Percentiles rank a stretch among this genome's conserved stretches.
Conservation (phyloP, 768 basidiomycete genomes). For the Russula dissimulans region DNA sequence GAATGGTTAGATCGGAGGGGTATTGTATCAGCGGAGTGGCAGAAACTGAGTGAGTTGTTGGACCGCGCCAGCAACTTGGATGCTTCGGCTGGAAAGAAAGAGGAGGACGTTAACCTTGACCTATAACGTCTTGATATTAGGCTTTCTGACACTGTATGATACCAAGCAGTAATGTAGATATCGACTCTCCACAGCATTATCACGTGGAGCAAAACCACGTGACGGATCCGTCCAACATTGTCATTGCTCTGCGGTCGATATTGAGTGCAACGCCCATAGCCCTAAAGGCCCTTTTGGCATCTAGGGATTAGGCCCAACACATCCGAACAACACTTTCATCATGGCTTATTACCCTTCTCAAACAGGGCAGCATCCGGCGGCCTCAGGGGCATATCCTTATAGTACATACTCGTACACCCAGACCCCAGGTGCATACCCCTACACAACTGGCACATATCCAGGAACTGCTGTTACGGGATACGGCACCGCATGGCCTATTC, state of each 20-base stretch:
- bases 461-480: slow-evolving; percentile 62
- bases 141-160: no score
- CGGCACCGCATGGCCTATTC: slow-evolving; percentile 53
- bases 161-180: no score
- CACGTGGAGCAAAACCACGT: neutral
- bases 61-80: slow-evolving; percentile 62
- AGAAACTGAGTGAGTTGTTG: slow-evolving; percentile 63
- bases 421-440: slow-evolving; percentile 42
- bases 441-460: slow-evolving; percentile 40
- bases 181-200: no score
- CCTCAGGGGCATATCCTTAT: slow-evolving; percentile 56
- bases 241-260: no score
- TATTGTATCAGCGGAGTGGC: slow-evolving; percentile 62
- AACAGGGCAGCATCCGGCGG: slow-evolving; percentile 22
- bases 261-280: no score
- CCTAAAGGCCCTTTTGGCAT: neutral
- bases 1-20: slow-evolving; percentile 71
- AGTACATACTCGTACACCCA: slow-evolving; percentile 40
- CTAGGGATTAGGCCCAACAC: neutral
- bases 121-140: neutral
- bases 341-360: slow-evolving; percentile 29
- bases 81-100: slow-evolving; percentile 37
- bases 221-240: neutral
- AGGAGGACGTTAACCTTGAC: slow-evolving; percentile 26
- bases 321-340: neutral